These are phyloP conservation scores for Plasmodium gonderi DNA, from an alignment of 169 alveolate genomes.

Conservation along the genomic window DNA sequence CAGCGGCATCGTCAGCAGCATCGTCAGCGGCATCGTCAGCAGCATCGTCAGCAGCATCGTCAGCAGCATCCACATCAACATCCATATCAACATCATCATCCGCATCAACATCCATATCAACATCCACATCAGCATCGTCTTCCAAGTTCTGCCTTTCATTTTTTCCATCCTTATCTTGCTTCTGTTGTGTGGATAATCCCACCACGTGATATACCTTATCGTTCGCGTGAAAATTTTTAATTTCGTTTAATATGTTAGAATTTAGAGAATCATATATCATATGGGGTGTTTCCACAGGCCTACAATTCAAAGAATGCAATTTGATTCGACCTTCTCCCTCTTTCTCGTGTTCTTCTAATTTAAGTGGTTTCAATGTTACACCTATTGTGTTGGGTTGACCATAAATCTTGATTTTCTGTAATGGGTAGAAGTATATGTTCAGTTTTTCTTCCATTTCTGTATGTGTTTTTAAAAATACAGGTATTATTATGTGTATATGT, in stretches of 20 bases:
- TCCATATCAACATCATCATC: neutral
- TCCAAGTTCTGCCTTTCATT: neutral
- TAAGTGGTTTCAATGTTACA: slow-evolving; percentile 14
- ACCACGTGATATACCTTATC: slow-evolving; percentile 11
- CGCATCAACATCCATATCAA: neutral
- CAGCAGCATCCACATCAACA: neutral
- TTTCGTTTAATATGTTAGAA: slow-evolving; percentile 32
- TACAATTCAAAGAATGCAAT: neutral
- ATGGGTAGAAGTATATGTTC: slow-evolving; percentile 43
- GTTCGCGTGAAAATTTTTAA: slow-evolving; percentile 20
- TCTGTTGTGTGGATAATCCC: neutral
- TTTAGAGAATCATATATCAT: slow-evolving; percentile 48
- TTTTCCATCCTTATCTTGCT: neutral
- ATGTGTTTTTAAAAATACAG: neutral
- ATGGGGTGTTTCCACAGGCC: slow-evolving; percentile 27
- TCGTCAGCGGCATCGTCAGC: neutral
- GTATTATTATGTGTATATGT: too few relatives aligned
- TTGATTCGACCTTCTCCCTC: neutral
- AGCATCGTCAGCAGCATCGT: neutral
- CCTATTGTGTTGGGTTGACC: slow-evolving; percentile 33
- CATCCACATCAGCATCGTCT: neutral
- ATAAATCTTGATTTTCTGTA: slow-evolving; percentile 23
- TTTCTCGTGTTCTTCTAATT: neutral
- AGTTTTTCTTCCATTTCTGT: slow-evolving; percentile 56
- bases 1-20: neutral